Conservation (phyloP, 352 stramenopile species). For the Phytophthora multivora region DNA sequence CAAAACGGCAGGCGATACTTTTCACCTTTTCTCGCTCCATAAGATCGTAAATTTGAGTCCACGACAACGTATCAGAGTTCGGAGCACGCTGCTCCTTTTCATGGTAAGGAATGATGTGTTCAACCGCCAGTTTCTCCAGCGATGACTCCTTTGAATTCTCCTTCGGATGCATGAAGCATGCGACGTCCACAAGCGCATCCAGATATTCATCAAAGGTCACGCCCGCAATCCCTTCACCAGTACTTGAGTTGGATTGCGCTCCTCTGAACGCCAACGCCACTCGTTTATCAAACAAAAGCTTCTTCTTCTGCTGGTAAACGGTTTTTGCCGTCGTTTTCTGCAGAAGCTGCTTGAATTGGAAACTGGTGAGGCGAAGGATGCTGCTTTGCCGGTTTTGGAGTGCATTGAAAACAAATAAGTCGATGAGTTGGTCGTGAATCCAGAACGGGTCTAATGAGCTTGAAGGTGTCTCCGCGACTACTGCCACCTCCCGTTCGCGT, state of each 20-base stretch:
- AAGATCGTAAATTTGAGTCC: constrained; percentile 49
- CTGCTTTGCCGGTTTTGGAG: constrained; percentile 59
- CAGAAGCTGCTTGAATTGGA: constrained; percentile 70
- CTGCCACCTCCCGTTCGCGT: not conserved
- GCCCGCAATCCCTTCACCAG: constrained; percentile 23
- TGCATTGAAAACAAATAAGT: constrained; percentile 66
- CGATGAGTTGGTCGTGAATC: constrained; percentile 63
- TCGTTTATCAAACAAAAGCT: constrained; percentile 53
- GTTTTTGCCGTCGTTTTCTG: constrained; percentile 37
- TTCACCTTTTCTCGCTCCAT: constrained; percentile 30
- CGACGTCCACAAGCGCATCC: constrained; percentile 61
- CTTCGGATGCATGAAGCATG: constrained; percentile 45
- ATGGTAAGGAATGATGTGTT: constrained; percentile 49
- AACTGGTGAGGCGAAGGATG: constrained; percentile 51
- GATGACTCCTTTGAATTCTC: constrained; percentile 36
- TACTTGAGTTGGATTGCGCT: constrained; percentile 21
- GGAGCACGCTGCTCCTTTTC: constrained; percentile 29
- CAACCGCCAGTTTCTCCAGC: constrained; percentile 41
- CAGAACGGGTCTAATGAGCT: constrained; percentile 46
- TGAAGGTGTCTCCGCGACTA: not conserved
- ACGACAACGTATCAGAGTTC: constrained; percentile 27
- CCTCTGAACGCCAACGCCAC: constrained; percentile 30
- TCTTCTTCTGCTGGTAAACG: constrained; percentile 33
- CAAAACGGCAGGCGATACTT: constrained; percentile 45
- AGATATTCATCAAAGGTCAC: constrained; percentile 64